These are phyloP conservation scores for Sporothrix pseudoabietina DNA, from an alignment of 2,329 filamentous ascomycete genomes.

Conservation along the genomic window DNA sequence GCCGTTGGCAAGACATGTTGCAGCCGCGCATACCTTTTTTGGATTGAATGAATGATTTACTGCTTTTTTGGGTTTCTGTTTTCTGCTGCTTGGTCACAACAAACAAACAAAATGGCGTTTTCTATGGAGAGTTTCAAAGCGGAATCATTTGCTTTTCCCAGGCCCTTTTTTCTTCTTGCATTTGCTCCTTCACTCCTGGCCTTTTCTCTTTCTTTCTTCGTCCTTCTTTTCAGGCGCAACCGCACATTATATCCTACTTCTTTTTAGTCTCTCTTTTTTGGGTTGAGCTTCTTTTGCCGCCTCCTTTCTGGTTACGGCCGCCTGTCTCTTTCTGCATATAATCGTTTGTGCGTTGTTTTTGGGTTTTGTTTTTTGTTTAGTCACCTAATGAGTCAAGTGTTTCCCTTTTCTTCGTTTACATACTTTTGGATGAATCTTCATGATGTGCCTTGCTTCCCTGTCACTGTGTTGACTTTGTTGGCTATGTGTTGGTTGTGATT, in stretches of 20 bases:
- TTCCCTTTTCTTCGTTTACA: not conserved
- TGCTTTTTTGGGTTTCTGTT: not conserved
- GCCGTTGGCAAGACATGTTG: not conserved
- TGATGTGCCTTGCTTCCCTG: not conserved
- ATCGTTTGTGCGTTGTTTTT: conserved; percentile 27
- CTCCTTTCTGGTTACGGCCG: conserved; percentile 1
- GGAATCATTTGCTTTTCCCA: not conserved
- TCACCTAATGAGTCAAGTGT: conserved; percentile 10
- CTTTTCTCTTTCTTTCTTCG: not conserved
- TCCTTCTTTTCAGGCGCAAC: conserved; percentile 9
- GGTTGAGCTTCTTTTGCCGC: not conserved
- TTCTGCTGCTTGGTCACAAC: not conserved
- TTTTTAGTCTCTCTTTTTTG: conserved; percentile 36
- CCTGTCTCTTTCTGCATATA: conserved; percentile 34
- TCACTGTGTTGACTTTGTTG: not conserved
- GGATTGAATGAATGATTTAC: not conserved
- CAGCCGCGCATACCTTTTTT: not conserved
- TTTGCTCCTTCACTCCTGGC: conserved; percentile 20
- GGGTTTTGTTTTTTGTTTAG: conserved; percentile 10
- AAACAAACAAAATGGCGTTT: conserved; percentile 1
- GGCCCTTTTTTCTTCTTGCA: not conserved
- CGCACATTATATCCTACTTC: conserved; percentile 33
- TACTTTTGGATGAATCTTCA: conserved; percentile 10
- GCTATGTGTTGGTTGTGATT: not conserved
- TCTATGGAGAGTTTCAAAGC: conserved; percentile 9